Evolutionary conservation across 2,329 filamentous ascomycete genomes (phyloP).

Genomic region (Sphaerulina musiva): DNA sequence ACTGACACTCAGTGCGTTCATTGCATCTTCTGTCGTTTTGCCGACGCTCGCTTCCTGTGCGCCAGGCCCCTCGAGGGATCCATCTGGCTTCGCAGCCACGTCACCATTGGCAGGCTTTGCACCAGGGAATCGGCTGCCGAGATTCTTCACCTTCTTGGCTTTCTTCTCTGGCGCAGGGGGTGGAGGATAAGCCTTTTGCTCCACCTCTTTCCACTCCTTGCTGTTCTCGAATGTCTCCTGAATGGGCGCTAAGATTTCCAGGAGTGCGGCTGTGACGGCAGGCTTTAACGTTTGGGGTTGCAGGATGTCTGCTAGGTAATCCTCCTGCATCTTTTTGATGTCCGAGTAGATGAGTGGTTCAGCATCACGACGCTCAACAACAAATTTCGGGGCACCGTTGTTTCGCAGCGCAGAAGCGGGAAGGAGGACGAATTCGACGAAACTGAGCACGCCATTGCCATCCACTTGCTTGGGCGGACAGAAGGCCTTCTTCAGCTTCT

Average conservation of each 20-base stretch:
- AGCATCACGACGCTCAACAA: conserved; percentile 57
- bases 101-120: conserved; percentile 23
- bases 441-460: conserved; percentile 78
- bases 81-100: conserved; percentile 42
- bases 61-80: conserved; percentile 39
- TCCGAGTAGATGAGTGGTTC: conserved; percentile 75
- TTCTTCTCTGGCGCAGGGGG: conserved; percentile 54
- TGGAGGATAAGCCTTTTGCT: conserved; percentile 74
- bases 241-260: conserved; percentile 69
- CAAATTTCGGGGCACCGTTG: conserved; percentile 53
- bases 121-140: conserved; percentile 60
- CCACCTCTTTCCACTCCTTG: conserved; percentile 72
- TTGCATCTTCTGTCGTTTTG: conserved; percentile 36
- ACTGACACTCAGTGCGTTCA: conserved; percentile 32
- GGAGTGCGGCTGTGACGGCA: conserved; percentile 69
- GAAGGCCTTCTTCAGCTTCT: conserved; percentile 81
- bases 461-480: conserved; percentile 70
- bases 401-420: conserved; percentile 61
- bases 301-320: conserved; percentile 67
- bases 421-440: conserved; percentile 81
- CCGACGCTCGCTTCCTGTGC: conserved; percentile 40
- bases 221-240: conserved; percentile 63
- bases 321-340: conserved; percentile 67
- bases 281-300: conserved; percentile 76
- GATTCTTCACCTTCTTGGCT: conserved; percentile 68